A percentile compares a stretch with the other conserved stretches of the same genome.
Conservation (phyloP, 331 rosid genomes). For the Quercus tomentella region DNA sequence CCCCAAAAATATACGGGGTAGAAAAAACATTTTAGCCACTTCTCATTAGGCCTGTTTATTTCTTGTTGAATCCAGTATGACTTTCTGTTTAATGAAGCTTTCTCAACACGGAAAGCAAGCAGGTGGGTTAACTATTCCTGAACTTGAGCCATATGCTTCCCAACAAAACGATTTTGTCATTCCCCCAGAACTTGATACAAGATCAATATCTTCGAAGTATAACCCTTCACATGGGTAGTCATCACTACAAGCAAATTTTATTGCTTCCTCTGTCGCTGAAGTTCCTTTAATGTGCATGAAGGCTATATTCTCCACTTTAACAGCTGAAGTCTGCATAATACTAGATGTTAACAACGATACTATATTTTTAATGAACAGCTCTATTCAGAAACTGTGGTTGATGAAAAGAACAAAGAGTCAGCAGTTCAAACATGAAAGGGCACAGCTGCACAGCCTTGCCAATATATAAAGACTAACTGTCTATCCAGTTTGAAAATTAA, state of each 20-base stretch:
- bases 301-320: slow-evolving; percentile 62
- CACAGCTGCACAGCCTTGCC: background rate
- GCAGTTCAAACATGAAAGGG: background rate
- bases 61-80: slow-evolving; percentile 14
- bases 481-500: background rate
- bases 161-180: slow-evolving; percentile 55
- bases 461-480: background rate
- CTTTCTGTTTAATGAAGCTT: slow-evolving; percentile 35
- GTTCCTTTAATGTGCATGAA: slow-evolving; percentile 68
- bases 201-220: slow-evolving; percentile 59
- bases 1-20: background rate
- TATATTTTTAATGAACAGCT: background rate
- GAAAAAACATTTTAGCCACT: background rate
- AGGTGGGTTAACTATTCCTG: slow-evolving; percentile 54
- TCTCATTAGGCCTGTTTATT: background rate
- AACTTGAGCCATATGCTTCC: slow-evolving; percentile 70
- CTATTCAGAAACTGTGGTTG: background rate
- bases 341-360: slow-evolving; percentile 7
- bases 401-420: background rate
- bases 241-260: slow-evolving; percentile 74
- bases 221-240: slow-evolving; percentile 59
- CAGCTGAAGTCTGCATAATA: slow-evolving; percentile 68
- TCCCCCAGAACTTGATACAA: slow-evolving; percentile 31
- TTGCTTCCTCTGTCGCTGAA: slow-evolving; percentile 71
- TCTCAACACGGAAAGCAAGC: slow-evolving; percentile 38